Conservation (phyloP, 352 stramenopile species). For the Elongisporangium undulatum region DNA sequence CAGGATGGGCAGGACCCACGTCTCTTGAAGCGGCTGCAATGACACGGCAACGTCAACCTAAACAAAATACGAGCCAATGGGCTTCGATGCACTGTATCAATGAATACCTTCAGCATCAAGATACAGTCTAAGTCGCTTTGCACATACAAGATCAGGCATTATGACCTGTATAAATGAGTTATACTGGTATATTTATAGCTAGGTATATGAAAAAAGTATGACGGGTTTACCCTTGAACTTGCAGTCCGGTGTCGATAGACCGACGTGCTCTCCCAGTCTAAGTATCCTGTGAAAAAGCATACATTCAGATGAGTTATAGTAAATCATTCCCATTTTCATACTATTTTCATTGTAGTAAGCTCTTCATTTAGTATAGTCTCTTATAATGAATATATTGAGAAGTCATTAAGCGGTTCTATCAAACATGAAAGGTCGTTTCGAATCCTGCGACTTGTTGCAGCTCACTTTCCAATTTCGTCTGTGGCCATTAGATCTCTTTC, state of each 20-base stretch:
- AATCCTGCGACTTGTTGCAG: neutral
- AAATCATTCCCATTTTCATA: too few relatives aligned
- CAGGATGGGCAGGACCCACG: neutral
- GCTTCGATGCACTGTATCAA: neutral
- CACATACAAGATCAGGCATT: too few relatives aligned
- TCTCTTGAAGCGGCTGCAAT: conserved; percentile 2
- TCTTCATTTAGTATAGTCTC: neutral
- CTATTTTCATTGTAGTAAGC: too few relatives aligned
- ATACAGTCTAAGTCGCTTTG: neutral
- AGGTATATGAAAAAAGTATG: neutral
- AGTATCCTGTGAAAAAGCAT: neutral
- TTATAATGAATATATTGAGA: neutral
- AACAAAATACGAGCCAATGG: conserved; percentile 1
- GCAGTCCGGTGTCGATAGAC: neutral
- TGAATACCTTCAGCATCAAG: neutral
- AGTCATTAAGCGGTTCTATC: neutral
- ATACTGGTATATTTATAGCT: neutral
- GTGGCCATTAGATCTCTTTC: neutral
- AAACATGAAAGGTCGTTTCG: neutral
- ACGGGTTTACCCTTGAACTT: neutral
- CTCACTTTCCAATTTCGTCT: neutral
- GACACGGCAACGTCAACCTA: conserved; percentile 1
- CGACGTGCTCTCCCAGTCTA: neutral
- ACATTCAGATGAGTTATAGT: too few relatives aligned
- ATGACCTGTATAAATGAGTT: neutral